Base-by-base conservation (phyloP, 2,329 filamentous ascomycete genomes). In the Monascus ruber region DNA sequence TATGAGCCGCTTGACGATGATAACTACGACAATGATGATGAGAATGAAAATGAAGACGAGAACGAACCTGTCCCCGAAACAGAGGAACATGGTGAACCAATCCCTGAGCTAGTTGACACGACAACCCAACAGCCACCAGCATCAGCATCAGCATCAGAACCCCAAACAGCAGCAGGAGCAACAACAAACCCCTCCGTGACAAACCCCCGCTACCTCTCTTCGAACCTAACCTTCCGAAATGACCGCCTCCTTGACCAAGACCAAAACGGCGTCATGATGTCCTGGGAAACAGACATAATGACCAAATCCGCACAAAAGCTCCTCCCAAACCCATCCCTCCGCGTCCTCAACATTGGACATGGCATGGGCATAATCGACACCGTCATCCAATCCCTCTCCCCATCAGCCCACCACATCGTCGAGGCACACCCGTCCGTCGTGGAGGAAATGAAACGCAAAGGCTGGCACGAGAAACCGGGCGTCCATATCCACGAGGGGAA, bases 201-300 rank as follows among this genome's bases (percentile, higher is more conserved):
- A 36, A 82, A 74, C 51, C 72, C 76, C 34, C 72, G 76, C 32
- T 88, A 87, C 55, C 74, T 89, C 34, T 71, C 74, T 35, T 83
- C 80, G 0, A 66, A 71, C 25, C 68, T 86, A 24, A 79, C 73
- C 9, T 82, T 83, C 60, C 70, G 73, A 36, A 68, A 74, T 41
- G 73, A 73, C 46, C 81, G 81, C 43, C 73, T 91, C 2, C 72
- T 91, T 5, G 85, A 91, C 55, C 71, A 76, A 3, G 76, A 79
- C 47, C 73, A 78, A 45, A 94, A 94, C 58, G 85, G 84, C 38
- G 84, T 94, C 34, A 94, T 94, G 86, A 94, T 94, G 86, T 74
- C 80, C 31, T 94, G 86, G 86, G 86, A 94, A 62, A 83, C 80
- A 2, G 77, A 80, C 47, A 91, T 94, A 51, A 94, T 94, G 86